These are phyloP conservation scores for Aspergillus sp. DNA, from an alignment of 2,329 filamentous ascomycete genomes.

Conservation along the genomic window DNA sequence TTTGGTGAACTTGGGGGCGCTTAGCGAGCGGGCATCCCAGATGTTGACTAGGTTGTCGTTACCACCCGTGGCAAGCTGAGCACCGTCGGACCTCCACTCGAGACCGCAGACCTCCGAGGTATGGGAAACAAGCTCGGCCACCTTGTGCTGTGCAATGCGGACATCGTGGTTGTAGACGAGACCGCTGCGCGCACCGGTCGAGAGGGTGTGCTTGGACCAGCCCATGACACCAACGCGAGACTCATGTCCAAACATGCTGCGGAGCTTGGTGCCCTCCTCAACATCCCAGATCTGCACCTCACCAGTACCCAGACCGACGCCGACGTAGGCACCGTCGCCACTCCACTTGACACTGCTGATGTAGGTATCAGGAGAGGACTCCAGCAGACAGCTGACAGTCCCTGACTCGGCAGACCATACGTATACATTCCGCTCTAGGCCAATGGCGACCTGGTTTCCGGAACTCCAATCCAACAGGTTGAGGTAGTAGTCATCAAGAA, in stretches of 20 bases:
- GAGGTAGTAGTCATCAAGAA: constrained; percentile 98
- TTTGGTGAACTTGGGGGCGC: constrained; percentile 97
- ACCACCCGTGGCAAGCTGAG: constrained; percentile 93
- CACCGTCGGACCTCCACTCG: constrained; percentile 95
- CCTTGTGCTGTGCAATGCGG: constrained; percentile 95
- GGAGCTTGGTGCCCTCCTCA: constrained; percentile 88
- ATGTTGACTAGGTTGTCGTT: constrained; percentile 99
- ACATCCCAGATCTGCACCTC: constrained; percentile 99
- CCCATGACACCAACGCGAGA: constrained; percentile 97
- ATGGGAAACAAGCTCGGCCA: constrained; percentile 94
- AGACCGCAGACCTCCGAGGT: constrained; percentile 97
- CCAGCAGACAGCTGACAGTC: constrained; percentile 81
- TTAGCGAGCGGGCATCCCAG: constrained; percentile 93
- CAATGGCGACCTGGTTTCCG: constrained; percentile 96
- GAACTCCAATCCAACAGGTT: constrained; percentile 99
- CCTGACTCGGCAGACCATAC: constrained; percentile 97
- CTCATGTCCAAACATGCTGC: constrained; percentile 98
- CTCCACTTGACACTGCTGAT: constrained; percentile 99
- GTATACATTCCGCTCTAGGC: constrained; percentile 94
- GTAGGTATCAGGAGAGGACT: constrained; percentile 87
- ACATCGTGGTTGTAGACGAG: constrained; percentile 99
- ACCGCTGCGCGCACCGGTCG: constrained; percentile 89
- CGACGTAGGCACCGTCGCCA: constrained; percentile 92
- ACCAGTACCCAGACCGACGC: constrained; percentile 89
- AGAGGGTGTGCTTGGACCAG: constrained; percentile 98